A percentile compares a stretch with the other conserved stretches of the same genome.
Evolutionary conservation across 1,139 yeast genomes (phyloP).

Genomic region (Debaryomyces sp.): DNA sequence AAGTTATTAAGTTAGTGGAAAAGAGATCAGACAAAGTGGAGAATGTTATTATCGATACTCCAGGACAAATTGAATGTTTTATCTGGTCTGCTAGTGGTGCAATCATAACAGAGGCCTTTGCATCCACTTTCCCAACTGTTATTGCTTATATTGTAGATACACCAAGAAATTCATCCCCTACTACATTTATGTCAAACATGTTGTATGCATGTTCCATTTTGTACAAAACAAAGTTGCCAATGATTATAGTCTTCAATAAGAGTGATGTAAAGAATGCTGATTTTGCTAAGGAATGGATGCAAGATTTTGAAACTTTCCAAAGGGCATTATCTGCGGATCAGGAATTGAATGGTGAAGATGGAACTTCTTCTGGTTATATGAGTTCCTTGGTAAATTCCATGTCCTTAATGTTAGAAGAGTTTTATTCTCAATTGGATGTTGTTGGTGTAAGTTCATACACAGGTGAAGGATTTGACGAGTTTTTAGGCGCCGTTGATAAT

Average conservation of each 20-base stretch:
- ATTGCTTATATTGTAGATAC: slow-evolving; percentile 96
- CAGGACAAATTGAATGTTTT: slow-evolving; percentile 98
- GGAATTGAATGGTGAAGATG: slow-evolving; percentile 67
- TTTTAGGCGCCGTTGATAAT: slow-evolving; percentile 75
- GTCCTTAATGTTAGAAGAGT: slow-evolving; percentile 96
- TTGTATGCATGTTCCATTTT: slow-evolving; percentile 95
- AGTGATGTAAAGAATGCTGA: slow-evolving; percentile 84
- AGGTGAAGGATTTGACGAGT: slow-evolving; percentile 93
- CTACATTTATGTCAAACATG: slow-evolving; percentile 98
- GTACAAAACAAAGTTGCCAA: slow-evolving; percentile 94
- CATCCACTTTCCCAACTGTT: slow-evolving; percentile 93
- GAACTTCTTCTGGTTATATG: slow-evolving; percentile 90
- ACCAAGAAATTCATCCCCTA: slow-evolving; percentile 90
- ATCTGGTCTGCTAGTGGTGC: slow-evolving; percentile 98
- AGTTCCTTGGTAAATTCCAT: slow-evolving; percentile 89
- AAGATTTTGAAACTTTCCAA: slow-evolving; percentile 92
- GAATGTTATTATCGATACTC: slow-evolving; percentile 91
- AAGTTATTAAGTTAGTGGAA: slow-evolving; percentile 83
- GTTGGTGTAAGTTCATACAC: slow-evolving; percentile 91
- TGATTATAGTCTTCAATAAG: slow-evolving; percentile 95
- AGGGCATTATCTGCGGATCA: slow-evolving; percentile 65
- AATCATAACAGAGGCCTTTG: slow-evolving; percentile 94
- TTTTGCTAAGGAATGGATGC: slow-evolving; percentile 97
- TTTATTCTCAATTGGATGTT: slow-evolving; percentile 89
- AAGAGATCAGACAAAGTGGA: slow-evolving; percentile 67